Percentiles rank a stretch among this genome's conserved stretches.
phyloP scores from a whole-genome alignment of 75 land plant species.

The Ceratopteris richardii region DNA sequence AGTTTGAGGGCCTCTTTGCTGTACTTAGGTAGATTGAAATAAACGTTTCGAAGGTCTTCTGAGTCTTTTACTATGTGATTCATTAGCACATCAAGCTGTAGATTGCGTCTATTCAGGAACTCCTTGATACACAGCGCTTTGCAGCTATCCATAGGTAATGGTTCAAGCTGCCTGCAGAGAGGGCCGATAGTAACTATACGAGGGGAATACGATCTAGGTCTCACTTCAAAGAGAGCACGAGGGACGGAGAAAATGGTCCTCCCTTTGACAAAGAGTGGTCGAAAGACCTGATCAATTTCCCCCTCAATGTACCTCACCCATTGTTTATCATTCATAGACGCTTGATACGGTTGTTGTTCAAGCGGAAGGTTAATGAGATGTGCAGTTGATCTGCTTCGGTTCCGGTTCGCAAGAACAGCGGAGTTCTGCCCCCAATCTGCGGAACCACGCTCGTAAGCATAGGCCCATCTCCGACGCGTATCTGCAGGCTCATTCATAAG shows the following conservation, averaged over 20 bases:
- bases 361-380: neutral
- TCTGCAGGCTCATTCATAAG: too few species aligned
- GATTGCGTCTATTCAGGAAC: neutral
- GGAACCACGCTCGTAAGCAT: too few species aligned
- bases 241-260: neutral
- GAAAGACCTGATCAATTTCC: neutral
- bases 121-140: conserved; percentile 3
- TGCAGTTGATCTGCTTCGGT: neutral
- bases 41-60: neutral
- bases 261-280: neutral
- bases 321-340: neutral
- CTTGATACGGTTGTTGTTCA: neutral
- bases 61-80: neutral
- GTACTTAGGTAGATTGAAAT: conserved; percentile 1
- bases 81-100: neutral
- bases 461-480: too few species aligned
- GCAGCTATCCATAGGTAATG: conserved; percentile 1
- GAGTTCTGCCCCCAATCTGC: too few species aligned
- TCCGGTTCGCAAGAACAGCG: too few species aligned
- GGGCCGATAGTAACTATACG: neutral
- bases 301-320: neutral
- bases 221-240: neutral
- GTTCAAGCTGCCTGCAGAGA: conserved; percentile 1
- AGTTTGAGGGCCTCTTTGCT: neutral
- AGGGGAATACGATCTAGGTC: neutral